Evolutionary conservation across 352 stramenopile genomes (phyloP), one percentile per base, ranked within the genome.

Genomic region (Phytopythium vexans): DNA sequence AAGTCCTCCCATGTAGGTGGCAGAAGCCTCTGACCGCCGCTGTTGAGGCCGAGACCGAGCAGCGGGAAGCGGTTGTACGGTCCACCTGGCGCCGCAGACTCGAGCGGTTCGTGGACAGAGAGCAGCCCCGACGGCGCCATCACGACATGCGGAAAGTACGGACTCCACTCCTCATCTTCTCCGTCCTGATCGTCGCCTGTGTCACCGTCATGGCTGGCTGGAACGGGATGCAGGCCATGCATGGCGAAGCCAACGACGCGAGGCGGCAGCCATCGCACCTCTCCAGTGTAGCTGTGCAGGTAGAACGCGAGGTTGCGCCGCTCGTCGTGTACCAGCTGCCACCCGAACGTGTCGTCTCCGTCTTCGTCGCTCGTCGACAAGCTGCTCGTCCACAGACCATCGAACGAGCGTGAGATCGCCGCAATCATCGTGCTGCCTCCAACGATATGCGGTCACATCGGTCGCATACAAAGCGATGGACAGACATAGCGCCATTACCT

Each of bases 1-100:
- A 68, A 73, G 41, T 55, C 40, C 53, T 90, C 80, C 80, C 80
- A 90, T 10, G 80, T 90, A 0, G 70, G 73, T n/a, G 80, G 80
- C 37, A 90, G 36, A 5, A 82, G 44, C 41, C 77, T 67, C 33
- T 57, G 51, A 8, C 63, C 54, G 2, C 12, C 46, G 33, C 16
- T 14, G 4, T n/a, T 49, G 33, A 11, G 52, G 46, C 36, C 39
- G 32, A 62, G 56, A 12, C 53, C 47, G 6, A 49, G 21, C 31
- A 83, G 61, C 14, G 72, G 76, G 32, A 85, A 88, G 1, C 67
- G 62, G 41, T 80, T 86, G 62, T 82, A 86, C 7, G 48, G 48
- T 11, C 63, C 60, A n/a, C 67, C 54, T 52, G 60, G 45, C 37
- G 48, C 34, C 3, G 55, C 52, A 14, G 67, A 61, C 3, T 40